These are phyloP conservation scores for Waitea zeae DNA, from an alignment of 1,284 basidiomycete species.

Conservation along the genomic window DNA sequence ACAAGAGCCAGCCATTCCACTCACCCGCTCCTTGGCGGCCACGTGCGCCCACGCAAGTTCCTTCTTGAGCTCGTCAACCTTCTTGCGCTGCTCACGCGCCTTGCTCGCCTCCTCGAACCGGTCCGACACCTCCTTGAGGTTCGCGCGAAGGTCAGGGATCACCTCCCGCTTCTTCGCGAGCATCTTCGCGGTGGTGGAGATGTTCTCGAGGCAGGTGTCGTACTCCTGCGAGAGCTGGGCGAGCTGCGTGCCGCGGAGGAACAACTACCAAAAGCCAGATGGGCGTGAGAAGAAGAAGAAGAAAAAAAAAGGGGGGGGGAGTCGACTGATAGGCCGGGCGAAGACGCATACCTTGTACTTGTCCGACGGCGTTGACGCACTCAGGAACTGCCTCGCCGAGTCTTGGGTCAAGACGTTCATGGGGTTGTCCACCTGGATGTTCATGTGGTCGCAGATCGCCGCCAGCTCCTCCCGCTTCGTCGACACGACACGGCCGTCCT, in stretches of 20 bases:
- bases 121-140: slow-evolving; percentile 37
- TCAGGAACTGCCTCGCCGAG: slow-evolving; percentile 61
- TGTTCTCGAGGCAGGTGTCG: slow-evolving; percentile 55
- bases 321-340: neutral
- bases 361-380: slow-evolving; percentile 66
- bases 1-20: slow-evolving; percentile 7
- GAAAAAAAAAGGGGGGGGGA: too few relatives aligned
- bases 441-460: slow-evolving; percentile 85
- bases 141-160: slow-evolving; percentile 54
- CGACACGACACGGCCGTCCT: slow-evolving; percentile 49
- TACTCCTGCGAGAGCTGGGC: slow-evolving; percentile 75
- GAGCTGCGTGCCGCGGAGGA: slow-evolving; percentile 87
- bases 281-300: neutral
- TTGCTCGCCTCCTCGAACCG: slow-evolving; percentile 60
- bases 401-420: slow-evolving; percentile 87
- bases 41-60: slow-evolving; percentile 89
- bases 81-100: slow-evolving; percentile 54
- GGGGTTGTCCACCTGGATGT: slow-evolving; percentile 94
- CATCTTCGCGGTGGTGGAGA: slow-evolving; percentile 44
- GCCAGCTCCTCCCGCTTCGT: slow-evolving; percentile 78
- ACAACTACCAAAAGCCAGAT: slow-evolving; percentile 62
- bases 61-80: slow-evolving; percentile 54
- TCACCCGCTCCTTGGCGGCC: slow-evolving; percentile 48
- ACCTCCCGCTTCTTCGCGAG: slow-evolving; percentile 52
- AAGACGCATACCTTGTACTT: slow-evolving; percentile 67